Percentiles rank a stretch among this genome's conserved stretches.
Conservation (phyloP, 805 yeast genomes). For the Candida rishiriensis region DNA sequence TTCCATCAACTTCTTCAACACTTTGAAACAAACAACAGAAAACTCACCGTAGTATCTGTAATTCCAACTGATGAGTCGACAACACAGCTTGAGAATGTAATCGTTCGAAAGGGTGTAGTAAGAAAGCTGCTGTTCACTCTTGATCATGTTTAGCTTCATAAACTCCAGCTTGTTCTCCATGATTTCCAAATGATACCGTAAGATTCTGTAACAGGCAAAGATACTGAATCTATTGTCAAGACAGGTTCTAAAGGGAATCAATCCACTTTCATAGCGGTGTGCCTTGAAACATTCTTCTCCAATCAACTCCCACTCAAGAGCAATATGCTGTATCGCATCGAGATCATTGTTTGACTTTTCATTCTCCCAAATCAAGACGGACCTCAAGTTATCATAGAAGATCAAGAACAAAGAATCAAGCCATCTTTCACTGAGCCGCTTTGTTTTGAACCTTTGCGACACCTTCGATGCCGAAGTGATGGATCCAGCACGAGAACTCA, state of each 20-base stretch:
- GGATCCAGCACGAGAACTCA: constrained; percentile 18
- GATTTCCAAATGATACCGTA: constrained; percentile 38
- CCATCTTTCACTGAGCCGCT: constrained; percentile 71
- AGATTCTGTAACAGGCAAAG: constrained; percentile 47
- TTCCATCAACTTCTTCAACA: constrained; percentile 33
- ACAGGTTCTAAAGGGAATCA: constrained; percentile 52
- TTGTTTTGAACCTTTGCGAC: constrained; percentile 29
- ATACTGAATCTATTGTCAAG: constrained; percentile 57
- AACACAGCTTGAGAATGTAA: constrained; percentile 36
- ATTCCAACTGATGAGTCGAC: constrained; percentile 56
- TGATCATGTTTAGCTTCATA: constrained; percentile 19
- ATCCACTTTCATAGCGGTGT: constrained; percentile 42
- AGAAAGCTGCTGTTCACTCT: constrained; percentile 3
- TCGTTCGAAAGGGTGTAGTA: constrained; percentile 28
- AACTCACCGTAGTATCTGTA: constrained; percentile 60
- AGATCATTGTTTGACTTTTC: constrained; percentile 22
- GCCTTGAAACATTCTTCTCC: constrained; percentile 52
- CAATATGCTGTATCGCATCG: constrained; percentile 43
- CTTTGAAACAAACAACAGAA: constrained; percentile 39
- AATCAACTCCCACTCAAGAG: constrained; percentile 70
- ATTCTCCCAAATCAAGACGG: constrained; percentile 60
- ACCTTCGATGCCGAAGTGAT: constrained; percentile 20
- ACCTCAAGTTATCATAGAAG: constrained; percentile 66
- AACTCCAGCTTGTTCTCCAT: constrained; percentile 19
- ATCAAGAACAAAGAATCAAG: constrained; percentile 63